Evolutionary conservation across 2,329 filamentous ascomycete species (phyloP).

Genomic region (Rugonectria rugulosa): DNA sequence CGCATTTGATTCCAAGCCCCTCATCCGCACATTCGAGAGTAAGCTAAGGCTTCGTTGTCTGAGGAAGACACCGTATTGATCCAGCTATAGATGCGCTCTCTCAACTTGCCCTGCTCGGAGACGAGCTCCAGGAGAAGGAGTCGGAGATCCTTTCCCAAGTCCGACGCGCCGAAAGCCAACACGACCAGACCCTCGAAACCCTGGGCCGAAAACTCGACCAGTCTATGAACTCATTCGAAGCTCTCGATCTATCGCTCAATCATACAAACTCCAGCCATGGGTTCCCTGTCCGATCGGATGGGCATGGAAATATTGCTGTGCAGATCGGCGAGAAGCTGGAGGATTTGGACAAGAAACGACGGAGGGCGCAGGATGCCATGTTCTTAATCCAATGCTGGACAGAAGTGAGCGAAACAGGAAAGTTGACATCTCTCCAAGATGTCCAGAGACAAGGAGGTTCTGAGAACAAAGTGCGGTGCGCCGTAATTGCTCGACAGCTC

Average conservation of each 20-base stretch:
- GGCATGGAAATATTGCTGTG: slow-evolving; percentile 87
- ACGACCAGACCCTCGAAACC: slow-evolving; percentile 88
- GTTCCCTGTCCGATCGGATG: slow-evolving; percentile 50
- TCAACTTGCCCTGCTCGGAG: slow-evolving; percentile 74
- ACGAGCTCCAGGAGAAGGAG: slow-evolving; percentile 88
- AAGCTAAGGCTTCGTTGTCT: slow-evolving; percentile 33
- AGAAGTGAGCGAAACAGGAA: slow-evolving; percentile 89
- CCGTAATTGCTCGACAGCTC: slow-evolving; percentile 90
- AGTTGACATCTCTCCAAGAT: slow-evolving; percentile 87
- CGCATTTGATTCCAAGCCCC: slow-evolving; percentile 91
- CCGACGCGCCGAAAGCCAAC: slow-evolving; percentile 87
- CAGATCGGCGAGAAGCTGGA: slow-evolving; percentile 94
- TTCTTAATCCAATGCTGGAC: slow-evolving; percentile 98
- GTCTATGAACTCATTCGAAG: slow-evolving; percentile 91
- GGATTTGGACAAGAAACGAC: slow-evolving; percentile 90
- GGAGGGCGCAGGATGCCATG: slow-evolving; percentile 88
- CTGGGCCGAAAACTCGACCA: slow-evolving; percentile 89
- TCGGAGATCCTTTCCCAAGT: slow-evolving; percentile 91
- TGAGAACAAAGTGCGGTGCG: slow-evolving; percentile 93
- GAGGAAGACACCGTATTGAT: slow-evolving; percentile 20
- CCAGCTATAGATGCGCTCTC: slow-evolving; percentile 63
- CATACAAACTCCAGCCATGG: slow-evolving; percentile 54
- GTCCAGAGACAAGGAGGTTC: slow-evolving; percentile 84
- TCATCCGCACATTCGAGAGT: slow-evolving; percentile 95
- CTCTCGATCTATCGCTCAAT: slow-evolving; percentile 84